phyloP scores from a whole-genome alignment of 768 basidiomycete genomes.

The Kwoniella mangroviensis region DNA sequence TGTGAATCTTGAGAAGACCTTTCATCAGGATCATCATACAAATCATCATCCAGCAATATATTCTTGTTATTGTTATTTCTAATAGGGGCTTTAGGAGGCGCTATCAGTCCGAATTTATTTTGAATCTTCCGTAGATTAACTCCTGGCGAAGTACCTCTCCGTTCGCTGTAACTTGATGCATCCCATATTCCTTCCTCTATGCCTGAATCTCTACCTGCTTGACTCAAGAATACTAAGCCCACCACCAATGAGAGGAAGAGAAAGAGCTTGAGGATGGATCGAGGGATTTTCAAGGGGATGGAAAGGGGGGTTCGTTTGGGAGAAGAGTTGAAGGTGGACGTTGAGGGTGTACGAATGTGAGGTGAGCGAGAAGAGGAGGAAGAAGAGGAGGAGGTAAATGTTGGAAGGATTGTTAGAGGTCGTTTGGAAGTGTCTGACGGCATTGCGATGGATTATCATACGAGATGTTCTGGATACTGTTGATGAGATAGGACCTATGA shows the following conservation, averaged over 20 bases:
- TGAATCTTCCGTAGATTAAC: constrained; percentile 19
- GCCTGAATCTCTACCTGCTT: constrained; percentile 9
- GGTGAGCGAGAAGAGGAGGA: constrained; percentile 13
- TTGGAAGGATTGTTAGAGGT: constrained; percentile 22
- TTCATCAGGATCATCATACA: not conserved
- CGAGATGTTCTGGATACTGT: not conserved
- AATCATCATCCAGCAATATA: constrained; percentile 2
- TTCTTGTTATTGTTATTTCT: constrained; percentile 1
- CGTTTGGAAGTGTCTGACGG: constrained; percentile 21
- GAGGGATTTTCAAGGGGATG: constrained; percentile 15
- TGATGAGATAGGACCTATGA: not conserved
- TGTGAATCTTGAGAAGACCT: not conserved
- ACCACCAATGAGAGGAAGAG: constrained; percentile 4
- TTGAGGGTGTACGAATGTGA: constrained; percentile 22
- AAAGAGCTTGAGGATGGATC: not conserved
- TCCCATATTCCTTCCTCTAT: constrained; percentile 45
- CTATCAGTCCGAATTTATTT: constrained; percentile 18
- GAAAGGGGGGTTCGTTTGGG: constrained; percentile 4
- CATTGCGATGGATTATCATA: constrained; percentile 12
- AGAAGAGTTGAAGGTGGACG: not conserved
- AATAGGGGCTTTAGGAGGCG: not conserved
- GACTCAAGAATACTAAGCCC: constrained; percentile 9
- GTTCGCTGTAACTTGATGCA: constrained; percentile 36
- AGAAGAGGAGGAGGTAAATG: constrained; percentile 12
- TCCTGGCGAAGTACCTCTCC: constrained; percentile 15